These are phyloP conservation scores for Calonectria pseudoreteaudii DNA, from an alignment of 2,329 filamentous ascomycete genomes.

Conservation along the genomic window DNA sequence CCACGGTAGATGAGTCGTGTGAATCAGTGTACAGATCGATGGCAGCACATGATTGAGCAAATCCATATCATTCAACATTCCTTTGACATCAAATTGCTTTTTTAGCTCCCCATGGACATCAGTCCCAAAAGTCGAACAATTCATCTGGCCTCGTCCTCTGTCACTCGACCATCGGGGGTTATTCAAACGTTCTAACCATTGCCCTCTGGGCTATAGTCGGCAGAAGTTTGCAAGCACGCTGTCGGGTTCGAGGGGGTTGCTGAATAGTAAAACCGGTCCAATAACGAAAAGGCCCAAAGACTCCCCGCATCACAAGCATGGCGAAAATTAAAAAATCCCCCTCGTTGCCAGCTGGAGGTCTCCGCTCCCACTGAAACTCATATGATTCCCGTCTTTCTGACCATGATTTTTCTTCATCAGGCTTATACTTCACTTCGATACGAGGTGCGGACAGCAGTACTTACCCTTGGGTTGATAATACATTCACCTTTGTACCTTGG, in stretches of 20 bases:
- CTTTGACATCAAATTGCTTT: not conserved
- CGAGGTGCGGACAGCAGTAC: not conserved
- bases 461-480: not conserved
- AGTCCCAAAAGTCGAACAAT: not conserved
- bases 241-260: not conserved
- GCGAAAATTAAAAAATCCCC: not conserved
- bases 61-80: not conserved
- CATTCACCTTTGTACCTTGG: not conserved
- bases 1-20: not conserved
- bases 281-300: not conserved
- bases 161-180: not conserved
- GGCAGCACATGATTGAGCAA: not conserved
- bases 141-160: not conserved
- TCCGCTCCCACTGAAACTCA: not conserved
- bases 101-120: not conserved
- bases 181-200: not conserved
- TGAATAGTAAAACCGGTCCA: not conserved
- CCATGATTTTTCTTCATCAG: not conserved
- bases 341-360: not conserved
- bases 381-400: not conserved
- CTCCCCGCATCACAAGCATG: not conserved
- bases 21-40: not conserved
- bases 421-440: not conserved
- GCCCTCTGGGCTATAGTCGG: not conserved
- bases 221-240: not conserved